Evolutionary conservation across 805 yeast genomes (phyloP).

Genomic region (Ogataea allantospora): DNA sequence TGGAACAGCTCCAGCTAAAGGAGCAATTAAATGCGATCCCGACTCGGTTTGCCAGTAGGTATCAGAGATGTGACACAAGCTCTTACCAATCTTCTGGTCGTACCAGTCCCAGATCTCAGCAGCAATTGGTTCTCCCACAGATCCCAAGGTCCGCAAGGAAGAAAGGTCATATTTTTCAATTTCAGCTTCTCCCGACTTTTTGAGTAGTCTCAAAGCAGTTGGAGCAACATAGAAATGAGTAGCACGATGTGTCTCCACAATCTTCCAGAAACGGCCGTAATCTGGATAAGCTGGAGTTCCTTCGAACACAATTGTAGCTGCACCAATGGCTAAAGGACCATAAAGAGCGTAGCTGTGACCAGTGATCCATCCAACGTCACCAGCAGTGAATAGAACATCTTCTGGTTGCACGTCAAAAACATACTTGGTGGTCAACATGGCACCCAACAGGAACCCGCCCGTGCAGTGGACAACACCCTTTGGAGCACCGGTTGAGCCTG

Average conservation of each 20-base stretch:
- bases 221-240: slow-evolving; percentile 98
- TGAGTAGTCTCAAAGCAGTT: slow-evolving; percentile 89
- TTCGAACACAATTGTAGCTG: slow-evolving; percentile 90
- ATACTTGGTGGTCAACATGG: slow-evolving; percentile 86
- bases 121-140: slow-evolving; percentile 98
- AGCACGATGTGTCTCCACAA: slow-evolving; percentile 85
- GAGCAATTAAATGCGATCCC: slow-evolving; percentile 92
- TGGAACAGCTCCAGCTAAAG: slow-evolving; percentile 91
- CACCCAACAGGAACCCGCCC: slow-evolving; percentile 92
- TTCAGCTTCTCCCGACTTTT: slow-evolving; percentile 77
- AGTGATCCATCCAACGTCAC: slow-evolving; percentile 99
- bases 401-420: slow-evolving; percentile 89
- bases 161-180: slow-evolving; percentile 79
- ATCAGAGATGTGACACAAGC: slow-evolving; percentile 86
- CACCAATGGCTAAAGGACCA: slow-evolving; percentile 88
- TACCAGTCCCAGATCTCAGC: slow-evolving; percentile 99
- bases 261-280: slow-evolving; percentile 95
- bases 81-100: slow-evolving; percentile 85
- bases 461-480: slow-evolving; percentile 96
- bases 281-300: slow-evolving; percentile 98
- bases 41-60: slow-evolving; percentile 99
- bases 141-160: slow-evolving; percentile 88
- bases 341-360: slow-evolving; percentile 96
- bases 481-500: slow-evolving; percentile 98
- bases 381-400: slow-evolving; percentile 92